Base-by-base conservation (phyloP, 371 early-diverging fungal species). In the Paraphysoderma sedebokerense region DNA sequence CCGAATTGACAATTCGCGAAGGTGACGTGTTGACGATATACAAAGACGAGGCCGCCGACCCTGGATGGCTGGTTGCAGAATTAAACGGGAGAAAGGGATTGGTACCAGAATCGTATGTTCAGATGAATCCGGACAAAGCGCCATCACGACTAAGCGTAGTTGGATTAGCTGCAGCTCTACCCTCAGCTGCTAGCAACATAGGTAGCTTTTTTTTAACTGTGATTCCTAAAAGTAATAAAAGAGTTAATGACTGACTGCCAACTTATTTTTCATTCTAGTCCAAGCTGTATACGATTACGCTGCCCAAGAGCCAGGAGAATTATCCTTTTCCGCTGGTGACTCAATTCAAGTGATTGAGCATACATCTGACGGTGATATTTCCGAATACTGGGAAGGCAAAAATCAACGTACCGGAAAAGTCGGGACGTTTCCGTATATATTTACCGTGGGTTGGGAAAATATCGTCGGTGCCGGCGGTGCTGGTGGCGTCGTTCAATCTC, bases 361-460 rank as follows among this genome's bases (percentile, higher is more conserved):
- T 8, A 22, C 22, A n/a, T 20, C 5, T 12, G 35, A n/a, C 17
- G 46, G 19, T 2, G 45, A 45, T 12, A 15, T n/a, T 2, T 7
- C 20, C 2, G 35, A 47, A 7, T 47, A 39, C 38, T 47, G 48
- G 48, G 6, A 19, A 12, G 48, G 48, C n/a, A 12, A 17, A 1
- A 27, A 35, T n/a, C 9, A 12, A 12, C n/a, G 48, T 6, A 38
- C 48, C 4, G 38, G 48, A 12, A 28, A 37, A 1, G 5, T 13
- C 12, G 48, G 48, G 15, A 22, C 28, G 48, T 47, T 47, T 12
- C 48, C 48, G 19, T 26, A 35, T 30, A 19, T 47, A 3, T 47
- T 47, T 20, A 47, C 48, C 11, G 29, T 38, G 15, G 38, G 38
- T 6, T 47, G 48, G 48, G 48, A 47, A 0, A 15, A 20, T 40